Base-by-base conservation (phyloP, 2,329 filamentous ascomycete species). In the Arachnopeziza araneosa region DNA sequence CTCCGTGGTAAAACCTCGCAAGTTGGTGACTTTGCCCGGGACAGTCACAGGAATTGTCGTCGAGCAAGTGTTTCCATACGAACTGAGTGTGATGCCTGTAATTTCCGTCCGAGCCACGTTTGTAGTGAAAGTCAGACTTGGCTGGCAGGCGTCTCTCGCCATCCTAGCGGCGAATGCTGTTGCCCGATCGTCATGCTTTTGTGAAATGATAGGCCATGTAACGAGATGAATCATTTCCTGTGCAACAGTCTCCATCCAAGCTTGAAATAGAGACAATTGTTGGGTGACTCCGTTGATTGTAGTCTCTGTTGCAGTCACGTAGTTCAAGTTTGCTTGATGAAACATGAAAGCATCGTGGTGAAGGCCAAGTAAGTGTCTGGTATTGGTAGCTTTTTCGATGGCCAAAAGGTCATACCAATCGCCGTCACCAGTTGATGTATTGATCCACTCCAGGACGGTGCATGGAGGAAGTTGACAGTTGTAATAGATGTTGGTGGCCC, bases 321-420 rank as follows among this genome's bases (percentile, higher is more conserved):
- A 78, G 58, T 83, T 79, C 61, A 83, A 67, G 68, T 87, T 87
- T 60, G 83, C 82, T 73, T 87, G 83, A 70, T 87, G 84, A 76
- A 87, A 78, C 69, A 71, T 71, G 60, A 62, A 71, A 1, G 67
- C 63, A 48, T 71, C 69, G 44, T 67, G 66, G 58, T 68, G 77
- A 6, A 87, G 75, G 14, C 77, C 79, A 48, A 86, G 76, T 23
- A 86, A 73, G 66, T 86, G 80, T 36, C 82, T 78, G 32, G 80
- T 79, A 55, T 83, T 84, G 53, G 80, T 81, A 4, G 74, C 70
- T 55, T 77, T 77, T 56, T 84, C 82, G 49, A 78, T 73, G 2
- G 72, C 70, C 8, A 87, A 73, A 5, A 87, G 76, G 64, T 79
- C 74, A 3, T 75, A 71, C 64, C 84, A 85, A 51, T 73, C 75